Percentiles rank a stretch among this genome's conserved stretches.
These are phyloP conservation scores for Corymbia citriodora DNA, from an alignment of 441 rosid species.

Conservation along the genomic window DNA sequence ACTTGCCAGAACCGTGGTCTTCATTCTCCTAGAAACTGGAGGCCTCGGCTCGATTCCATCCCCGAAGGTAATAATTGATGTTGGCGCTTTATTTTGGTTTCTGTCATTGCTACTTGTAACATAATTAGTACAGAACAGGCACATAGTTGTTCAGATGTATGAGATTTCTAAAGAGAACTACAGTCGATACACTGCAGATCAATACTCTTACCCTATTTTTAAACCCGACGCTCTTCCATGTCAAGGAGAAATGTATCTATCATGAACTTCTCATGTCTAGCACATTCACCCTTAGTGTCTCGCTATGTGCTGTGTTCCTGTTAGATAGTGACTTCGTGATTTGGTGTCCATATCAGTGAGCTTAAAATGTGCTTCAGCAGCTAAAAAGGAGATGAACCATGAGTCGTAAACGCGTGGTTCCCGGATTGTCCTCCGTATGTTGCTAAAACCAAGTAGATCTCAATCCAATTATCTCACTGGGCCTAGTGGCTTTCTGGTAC, in stretches of 20 bases:
- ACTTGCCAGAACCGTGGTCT: neutral
- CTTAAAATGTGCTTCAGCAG: neutral
- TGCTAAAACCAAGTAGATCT: neutral
- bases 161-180: neutral
- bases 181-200: neutral
- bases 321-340: neutral
- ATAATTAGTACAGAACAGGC: neutral
- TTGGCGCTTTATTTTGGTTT: neutral
- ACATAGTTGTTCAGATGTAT: neutral
- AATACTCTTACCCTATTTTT: neutral
- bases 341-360: neutral
- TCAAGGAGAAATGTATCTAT: neutral
- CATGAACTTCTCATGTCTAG: neutral
- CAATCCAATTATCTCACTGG: neutral
- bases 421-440: neutral
- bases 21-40: constrained; percentile 11
- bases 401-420: neutral
- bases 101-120: neutral
- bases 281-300: neutral
- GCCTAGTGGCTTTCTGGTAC: neutral
- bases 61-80: constrained; percentile 17
- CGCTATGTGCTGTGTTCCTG: neutral
- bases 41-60: constrained; percentile 25
- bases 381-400: neutral
- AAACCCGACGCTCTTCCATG: neutral